Conservation (phyloP, 2,329 filamentous ascomycete genomes). For the Penicillium sumatraense region DNA sequence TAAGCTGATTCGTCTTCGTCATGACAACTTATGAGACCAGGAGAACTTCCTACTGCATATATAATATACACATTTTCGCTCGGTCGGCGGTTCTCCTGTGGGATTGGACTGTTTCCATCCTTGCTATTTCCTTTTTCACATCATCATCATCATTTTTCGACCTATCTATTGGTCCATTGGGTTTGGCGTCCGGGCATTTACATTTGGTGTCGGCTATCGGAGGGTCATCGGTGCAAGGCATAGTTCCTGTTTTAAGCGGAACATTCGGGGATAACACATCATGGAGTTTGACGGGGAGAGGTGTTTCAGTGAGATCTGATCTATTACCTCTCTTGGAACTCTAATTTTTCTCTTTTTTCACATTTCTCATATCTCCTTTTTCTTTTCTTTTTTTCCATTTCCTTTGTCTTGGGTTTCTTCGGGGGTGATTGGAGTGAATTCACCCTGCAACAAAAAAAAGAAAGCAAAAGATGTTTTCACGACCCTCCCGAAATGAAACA, state of each 20-base stretch:
- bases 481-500: constrained; percentile 1
- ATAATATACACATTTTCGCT: constrained; percentile 33
- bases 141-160: constrained; percentile 16
- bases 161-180: constrained; percentile 18
- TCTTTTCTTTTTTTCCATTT: constrained; percentile 8
- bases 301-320: neutral
- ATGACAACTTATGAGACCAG: constrained; percentile 46
- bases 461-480: constrained; percentile 10
- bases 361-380: neutral
- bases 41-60: constrained; percentile 40
- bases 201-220: constrained; percentile 26
- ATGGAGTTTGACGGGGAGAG: constrained; percentile 1
- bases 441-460: constrained; percentile 18
- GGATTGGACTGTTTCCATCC: constrained; percentile 25
- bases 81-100: constrained; percentile 26
- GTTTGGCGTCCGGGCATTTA: constrained; percentile 43
- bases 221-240: constrained; percentile 29
- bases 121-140: constrained; percentile 18
- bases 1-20: constrained; percentile 41
- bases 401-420: constrained; percentile 3
- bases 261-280: constrained; percentile 3
- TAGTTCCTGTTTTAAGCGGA: constrained; percentile 5
- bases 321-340: neutral
- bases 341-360: neutral
- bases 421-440: constrained; percentile 9